Evolutionary conservation across 257 asterid genomes (phyloP).

Genomic region (Jaltomata sinuosa): DNA sequence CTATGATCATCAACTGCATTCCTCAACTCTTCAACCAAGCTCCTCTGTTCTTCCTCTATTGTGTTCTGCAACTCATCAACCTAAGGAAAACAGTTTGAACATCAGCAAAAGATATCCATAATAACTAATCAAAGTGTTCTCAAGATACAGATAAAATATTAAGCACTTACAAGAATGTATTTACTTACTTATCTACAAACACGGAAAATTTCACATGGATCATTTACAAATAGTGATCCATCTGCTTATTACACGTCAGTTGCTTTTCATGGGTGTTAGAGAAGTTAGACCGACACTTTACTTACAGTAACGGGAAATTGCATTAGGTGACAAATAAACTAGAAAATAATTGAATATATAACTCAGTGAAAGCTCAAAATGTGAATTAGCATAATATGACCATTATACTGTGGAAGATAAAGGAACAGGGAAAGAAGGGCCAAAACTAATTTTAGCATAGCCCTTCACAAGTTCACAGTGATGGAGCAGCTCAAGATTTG

Average conservation of each 20-base stretch:
- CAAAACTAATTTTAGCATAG: neutral
- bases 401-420: neutral
- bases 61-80: conserved; percentile 95
- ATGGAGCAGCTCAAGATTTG: neutral
- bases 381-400: neutral
- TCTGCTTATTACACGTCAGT: neutral
- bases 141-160: neutral
- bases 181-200: neutral
- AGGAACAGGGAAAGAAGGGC: neutral
- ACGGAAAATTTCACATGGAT: neutral
- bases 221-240: neutral
- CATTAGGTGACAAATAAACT: neutral
- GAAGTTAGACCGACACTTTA: neutral
- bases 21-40: conserved; percentile 83
- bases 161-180: neutral
- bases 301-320: neutral
- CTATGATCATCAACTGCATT: conserved; percentile 61
- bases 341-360: neutral
- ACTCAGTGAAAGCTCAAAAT: neutral
- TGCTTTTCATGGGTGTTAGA: neutral
- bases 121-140: neutral
- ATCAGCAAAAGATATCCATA: neutral
- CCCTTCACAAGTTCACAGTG: neutral
- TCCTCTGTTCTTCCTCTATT: conserved; percentile 83
- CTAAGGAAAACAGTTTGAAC: conserved; percentile 25